Conservation (phyloP, 768 basidiomycete genomes). For the Galerina sulciceps region DNA sequence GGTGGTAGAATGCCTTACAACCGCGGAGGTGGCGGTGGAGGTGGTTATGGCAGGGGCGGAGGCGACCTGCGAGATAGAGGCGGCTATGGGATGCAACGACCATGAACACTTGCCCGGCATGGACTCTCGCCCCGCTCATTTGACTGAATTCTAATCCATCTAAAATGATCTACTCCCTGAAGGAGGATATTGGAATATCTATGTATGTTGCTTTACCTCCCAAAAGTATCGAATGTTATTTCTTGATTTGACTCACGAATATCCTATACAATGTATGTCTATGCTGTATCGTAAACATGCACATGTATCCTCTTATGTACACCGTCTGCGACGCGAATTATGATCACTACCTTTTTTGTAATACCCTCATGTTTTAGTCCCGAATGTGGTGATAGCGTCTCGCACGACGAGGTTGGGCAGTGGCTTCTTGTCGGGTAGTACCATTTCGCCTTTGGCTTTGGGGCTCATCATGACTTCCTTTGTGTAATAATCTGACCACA, state of each 20-base stretch:
- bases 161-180: no score
- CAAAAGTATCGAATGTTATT: no score
- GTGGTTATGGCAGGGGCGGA: constrained; percentile 24
- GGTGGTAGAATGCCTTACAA: constrained; percentile 18
- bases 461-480: constrained; percentile 47
- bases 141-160: no score
- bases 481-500: constrained; percentile 49
- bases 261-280: no score
- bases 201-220: no score
- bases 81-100: constrained; percentile 14
- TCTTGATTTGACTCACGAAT: no score
- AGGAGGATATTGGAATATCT: no score
- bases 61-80: constrained; percentile 13
- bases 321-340: not conserved
- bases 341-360: not conserved
- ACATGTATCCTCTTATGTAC: no score
- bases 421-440: constrained; percentile 47
- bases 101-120: not conserved
- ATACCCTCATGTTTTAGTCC: not conserved
- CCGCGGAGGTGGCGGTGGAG: constrained; percentile 22
- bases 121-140: no score
- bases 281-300: no score
- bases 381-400: constrained; percentile 33
- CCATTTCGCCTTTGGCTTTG: constrained; percentile 42
- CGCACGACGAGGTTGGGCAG: constrained; percentile 42